These are phyloP conservation scores for Rugonectria rugulosa DNA, from an alignment of 2,329 filamentous ascomycete genomes.

Conservation along the genomic window DNA sequence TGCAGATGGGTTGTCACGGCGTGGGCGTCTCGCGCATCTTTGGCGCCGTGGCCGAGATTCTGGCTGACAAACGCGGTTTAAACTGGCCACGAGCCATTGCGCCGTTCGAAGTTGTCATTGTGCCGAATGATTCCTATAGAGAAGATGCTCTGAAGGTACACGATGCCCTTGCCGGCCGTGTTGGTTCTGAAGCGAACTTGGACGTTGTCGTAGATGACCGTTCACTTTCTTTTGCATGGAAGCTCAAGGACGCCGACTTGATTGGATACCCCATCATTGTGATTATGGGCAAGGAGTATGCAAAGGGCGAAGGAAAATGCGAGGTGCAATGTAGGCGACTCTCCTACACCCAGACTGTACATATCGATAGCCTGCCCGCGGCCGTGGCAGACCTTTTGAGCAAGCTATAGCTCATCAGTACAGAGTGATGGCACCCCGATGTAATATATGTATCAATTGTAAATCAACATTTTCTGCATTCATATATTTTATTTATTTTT, in stretches of 20 bases:
- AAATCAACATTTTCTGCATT: no score
- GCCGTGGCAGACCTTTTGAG: slow-evolving; percentile 57
- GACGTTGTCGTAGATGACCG: slow-evolving; percentile 82
- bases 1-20: slow-evolving; percentile 97
- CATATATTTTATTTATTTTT: neutral
- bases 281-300: slow-evolving; percentile 78
- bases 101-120: slow-evolving; percentile 78
- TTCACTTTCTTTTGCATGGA: slow-evolving; percentile 75
- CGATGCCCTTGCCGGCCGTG: slow-evolving; percentile 58
- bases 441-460: slow-evolving; percentile 10
- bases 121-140: slow-evolving; percentile 59
- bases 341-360: slow-evolving; percentile 66
- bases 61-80: slow-evolving; percentile 75
- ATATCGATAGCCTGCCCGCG: slow-evolving; percentile 50
- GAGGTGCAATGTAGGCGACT: slow-evolving; percentile 83
- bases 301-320: slow-evolving; percentile 61
- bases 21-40: slow-evolving; percentile 93
- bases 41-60: slow-evolving; percentile 80
- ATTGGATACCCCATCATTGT: slow-evolving; percentile 88
- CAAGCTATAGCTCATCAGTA: slow-evolving; percentile 62
- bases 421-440: neutral
- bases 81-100: slow-evolving; percentile 90
- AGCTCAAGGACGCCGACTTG: slow-evolving; percentile 87
- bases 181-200: slow-evolving; percentile 41
- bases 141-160: slow-evolving; percentile 66